Conservation (phyloP, 2,329 filamentous ascomycete species). For the Cyphellophora attinorum region DNA sequence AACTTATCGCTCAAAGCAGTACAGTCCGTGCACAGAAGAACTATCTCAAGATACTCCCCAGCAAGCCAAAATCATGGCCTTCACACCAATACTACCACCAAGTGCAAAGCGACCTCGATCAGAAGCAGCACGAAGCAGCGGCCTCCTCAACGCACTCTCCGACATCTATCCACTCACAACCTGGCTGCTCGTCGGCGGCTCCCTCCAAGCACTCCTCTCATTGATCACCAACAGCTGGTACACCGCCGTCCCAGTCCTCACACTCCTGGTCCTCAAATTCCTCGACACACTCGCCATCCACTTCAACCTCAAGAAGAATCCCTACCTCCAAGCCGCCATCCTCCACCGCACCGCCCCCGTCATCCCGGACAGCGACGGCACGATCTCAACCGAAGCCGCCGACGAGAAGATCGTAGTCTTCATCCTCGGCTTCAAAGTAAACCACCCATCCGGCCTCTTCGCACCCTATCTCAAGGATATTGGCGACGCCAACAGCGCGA, state of each 20-base stretch:
- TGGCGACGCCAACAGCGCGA: conserved; percentile 23
- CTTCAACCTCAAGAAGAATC: conserved; percentile 26
- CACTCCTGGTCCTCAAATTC: conserved; percentile 23
- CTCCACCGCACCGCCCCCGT: conserved; percentile 27
- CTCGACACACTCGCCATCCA: conserved; percentile 26
- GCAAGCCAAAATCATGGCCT: too few species aligned
- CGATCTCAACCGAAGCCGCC: conserved; percentile 17
- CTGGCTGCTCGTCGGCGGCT: conserved; percentile 31
- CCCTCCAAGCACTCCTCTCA: conserved; percentile 27
- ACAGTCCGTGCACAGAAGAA: too few species aligned
- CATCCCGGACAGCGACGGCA: conserved; percentile 26
- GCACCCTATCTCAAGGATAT: conserved; percentile 23
- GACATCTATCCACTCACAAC: too few species aligned
- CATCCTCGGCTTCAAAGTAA: conserved; percentile 26
- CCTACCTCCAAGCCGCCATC: conserved; percentile 27
- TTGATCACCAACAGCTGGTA: conserved; percentile 23
- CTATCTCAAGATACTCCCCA: too few species aligned
- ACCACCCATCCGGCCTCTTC: conserved; percentile 33
- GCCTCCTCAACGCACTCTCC: too few species aligned
- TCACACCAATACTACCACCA: too few species aligned
- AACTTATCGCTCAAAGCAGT: too few species aligned
- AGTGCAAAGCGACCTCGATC: too few species aligned
- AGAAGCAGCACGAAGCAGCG: too few species aligned
- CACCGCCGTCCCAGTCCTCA: conserved; percentile 25
- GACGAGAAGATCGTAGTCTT: conserved; percentile 28